Evolutionary conservation across 2,329 filamentous ascomycete species (phyloP), one percentile per base, ranked within the genome.

Genomic region (Bisporella sp.): DNA sequence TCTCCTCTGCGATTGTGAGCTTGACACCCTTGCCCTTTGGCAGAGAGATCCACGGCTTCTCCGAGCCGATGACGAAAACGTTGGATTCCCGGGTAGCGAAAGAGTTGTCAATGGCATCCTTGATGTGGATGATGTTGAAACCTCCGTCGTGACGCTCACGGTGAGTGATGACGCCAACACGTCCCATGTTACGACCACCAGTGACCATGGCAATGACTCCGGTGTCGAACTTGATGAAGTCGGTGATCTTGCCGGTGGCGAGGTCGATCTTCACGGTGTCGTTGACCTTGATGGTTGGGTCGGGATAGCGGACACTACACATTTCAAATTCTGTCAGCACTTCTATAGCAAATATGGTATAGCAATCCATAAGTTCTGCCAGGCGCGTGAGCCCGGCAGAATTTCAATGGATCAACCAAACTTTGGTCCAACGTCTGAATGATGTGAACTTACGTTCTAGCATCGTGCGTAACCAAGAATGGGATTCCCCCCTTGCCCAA

Each of bases 391-490:
- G n/a, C 35, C 35, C 35, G 35, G 35, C 35, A 37, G n/a, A 37
- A 37, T 37, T 9, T 37, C 8, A 8, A 37, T 57, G 66, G 65
- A 72, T 79, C 75, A 75, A 77, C 90, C 90, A 95, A 93, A 96
- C 81, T 88, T 93, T 95, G 89, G 89, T 92, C 89, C 92, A 96
- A 96, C 92, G 92, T 85, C 92, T 96, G 92, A 96, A 91, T 93
- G 91, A 96, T 89, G 87, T 87, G 82, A 87, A 97, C 92, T 96
- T 82, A 99, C 92, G 93, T 99, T 90, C 93, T 87, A 79, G 93
- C 93, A 93, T 99, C 93, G 89, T 99, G 93, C 91, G 93, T 99
- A 89, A 99, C 93, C 90, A 97, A 96, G 91, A 96, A 99, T 95
- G 93, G 93, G 85, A 99, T 95, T 81, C 91, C 93, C 78, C 93